Percentiles rank a stretch among this genome's conserved stretches.
These are phyloP conservation scores for Vanrija humicola DNA, from an alignment of 1,284 basidiomycete genomes.

Conservation along the genomic window DNA sequence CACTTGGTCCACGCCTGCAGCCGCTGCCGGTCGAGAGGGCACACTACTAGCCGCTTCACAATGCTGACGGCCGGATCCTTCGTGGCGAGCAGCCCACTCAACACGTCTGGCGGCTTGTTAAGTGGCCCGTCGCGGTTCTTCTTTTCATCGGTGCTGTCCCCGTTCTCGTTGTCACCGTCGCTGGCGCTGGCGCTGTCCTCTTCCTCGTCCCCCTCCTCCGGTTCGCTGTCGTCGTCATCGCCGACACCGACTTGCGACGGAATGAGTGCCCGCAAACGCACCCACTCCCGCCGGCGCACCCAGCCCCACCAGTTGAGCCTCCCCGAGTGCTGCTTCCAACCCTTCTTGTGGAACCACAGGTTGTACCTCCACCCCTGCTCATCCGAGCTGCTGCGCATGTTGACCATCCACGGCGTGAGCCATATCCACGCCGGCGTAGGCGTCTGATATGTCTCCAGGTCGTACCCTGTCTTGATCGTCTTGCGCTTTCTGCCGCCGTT, in stretches of 20 bases:
- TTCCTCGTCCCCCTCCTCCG: no score
- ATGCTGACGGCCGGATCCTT: slow-evolving; percentile 16
- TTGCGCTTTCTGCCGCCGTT: slow-evolving; percentile 9
- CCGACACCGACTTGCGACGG: not conserved
- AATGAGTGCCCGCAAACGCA: slow-evolving; percentile 28
- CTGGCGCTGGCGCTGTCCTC: no score
- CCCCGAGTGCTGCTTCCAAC: slow-evolving; percentile 39
- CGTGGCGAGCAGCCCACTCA: not conserved
- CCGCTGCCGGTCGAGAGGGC: slow-evolving; percentile 35
- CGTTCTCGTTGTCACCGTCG: no score
- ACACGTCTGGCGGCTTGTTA: not conserved
- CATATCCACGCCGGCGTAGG: slow-evolving; percentile 46
- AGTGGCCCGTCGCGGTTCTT: slow-evolving; percentile 2
- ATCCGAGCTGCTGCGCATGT: slow-evolving; percentile 48
- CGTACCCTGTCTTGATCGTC: slow-evolving; percentile 44
- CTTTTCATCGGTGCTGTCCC: no score
- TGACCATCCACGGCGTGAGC: slow-evolving; percentile 48
- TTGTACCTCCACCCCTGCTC: slow-evolving; percentile 50
- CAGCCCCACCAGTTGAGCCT: slow-evolving; percentile 44
- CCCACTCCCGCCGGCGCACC: slow-evolving; percentile 47
- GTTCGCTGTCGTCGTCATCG: not conserved
- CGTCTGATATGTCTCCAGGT: slow-evolving; percentile 41
- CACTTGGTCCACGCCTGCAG: slow-evolving; percentile 33
- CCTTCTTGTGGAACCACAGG: slow-evolving; percentile 38
- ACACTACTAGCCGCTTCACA: slow-evolving; percentile 17